Evolutionary conservation across 2,329 filamentous ascomycete species (phyloP).

Genomic region (Arthrobotrys megalospora): DNA sequence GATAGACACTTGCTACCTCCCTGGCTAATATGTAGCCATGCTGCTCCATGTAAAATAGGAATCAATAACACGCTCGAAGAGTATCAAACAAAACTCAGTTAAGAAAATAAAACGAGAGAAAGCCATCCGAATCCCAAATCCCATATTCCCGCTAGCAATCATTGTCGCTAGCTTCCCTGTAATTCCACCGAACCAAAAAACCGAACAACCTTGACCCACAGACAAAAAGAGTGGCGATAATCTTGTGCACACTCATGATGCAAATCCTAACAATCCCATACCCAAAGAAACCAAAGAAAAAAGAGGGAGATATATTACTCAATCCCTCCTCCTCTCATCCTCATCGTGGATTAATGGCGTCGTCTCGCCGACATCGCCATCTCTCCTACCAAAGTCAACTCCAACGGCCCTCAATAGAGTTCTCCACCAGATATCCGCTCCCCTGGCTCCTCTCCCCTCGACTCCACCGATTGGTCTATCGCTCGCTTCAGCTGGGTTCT

Average conservation of each 20-base stretch:
- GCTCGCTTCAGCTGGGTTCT: conserved; percentile 10
- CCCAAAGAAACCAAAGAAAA: background rate
- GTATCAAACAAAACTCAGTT: conserved; percentile 2
- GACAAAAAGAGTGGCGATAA: conserved; percentile 1
- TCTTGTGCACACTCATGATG: background rate
- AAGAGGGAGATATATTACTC: conserved; percentile 15
- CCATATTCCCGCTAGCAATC: conserved; percentile 26
- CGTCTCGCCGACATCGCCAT: conserved; percentile 43
- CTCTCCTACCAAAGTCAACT: conserved; percentile 1
- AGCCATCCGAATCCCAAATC: conserved; percentile 18
- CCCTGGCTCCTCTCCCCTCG: conserved; percentile 30
- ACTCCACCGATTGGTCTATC: conserved; percentile 34
- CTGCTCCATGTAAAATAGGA: conserved; percentile 11
- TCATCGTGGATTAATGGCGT: conserved; percentile 53
- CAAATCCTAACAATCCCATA: conserved; percentile 1
- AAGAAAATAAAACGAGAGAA: conserved; percentile 10
- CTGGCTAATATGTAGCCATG: conserved; percentile 6
- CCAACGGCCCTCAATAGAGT: conserved; percentile 28
- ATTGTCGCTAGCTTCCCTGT: conserved; percentile 4
- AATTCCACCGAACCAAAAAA: background rate
- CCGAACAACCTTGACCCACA: background rate
- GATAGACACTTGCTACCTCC: background rate
- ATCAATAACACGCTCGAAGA: conserved; percentile 23
- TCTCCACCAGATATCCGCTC: conserved; percentile 42
- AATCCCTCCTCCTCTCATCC: conserved; percentile 42